Conservation (phyloP, 495 filamentous ascomycete species). For the Xylaria telfairii region DNA sequence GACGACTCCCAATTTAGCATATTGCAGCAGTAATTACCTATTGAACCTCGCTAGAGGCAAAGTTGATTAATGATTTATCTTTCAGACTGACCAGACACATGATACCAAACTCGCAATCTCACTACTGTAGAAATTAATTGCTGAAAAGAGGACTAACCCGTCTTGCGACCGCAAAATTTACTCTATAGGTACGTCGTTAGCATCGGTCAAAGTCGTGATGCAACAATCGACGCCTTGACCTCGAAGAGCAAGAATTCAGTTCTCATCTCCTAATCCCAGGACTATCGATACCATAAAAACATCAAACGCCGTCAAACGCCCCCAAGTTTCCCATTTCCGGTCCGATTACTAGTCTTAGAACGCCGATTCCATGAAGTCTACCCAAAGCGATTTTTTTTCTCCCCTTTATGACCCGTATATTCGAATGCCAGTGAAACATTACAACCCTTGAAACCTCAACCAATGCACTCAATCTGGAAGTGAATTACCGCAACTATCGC, state of each 20-base stretch:
- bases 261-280: neutral
- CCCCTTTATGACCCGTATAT: neutral
- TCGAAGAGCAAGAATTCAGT: neutral
- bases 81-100: neutral
- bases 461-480: neutral
- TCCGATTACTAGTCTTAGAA: neutral
- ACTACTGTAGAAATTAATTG: neutral
- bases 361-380: constrained; percentile 18
- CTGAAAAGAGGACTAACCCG: neutral
- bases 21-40: neutral
- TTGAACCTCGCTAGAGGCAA: neutral
- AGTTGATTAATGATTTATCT: neutral
- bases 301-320: constrained; percentile 17
- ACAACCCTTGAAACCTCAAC: neutral
- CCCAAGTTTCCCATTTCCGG: neutral
- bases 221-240: neutral
- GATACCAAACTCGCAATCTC: neutral
- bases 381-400: neutral
- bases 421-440: neutral
- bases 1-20: neutral
- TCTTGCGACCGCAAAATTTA: neutral
- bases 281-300: neutral
- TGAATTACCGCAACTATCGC: constrained; percentile 30
- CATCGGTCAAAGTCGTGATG: neutral
- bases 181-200: neutral